Evolutionary conservation across 768 basidiomycete genomes (phyloP), one percentile per base, ranked within the genome.

Genomic region (Amylocystis lapponica): DNA sequence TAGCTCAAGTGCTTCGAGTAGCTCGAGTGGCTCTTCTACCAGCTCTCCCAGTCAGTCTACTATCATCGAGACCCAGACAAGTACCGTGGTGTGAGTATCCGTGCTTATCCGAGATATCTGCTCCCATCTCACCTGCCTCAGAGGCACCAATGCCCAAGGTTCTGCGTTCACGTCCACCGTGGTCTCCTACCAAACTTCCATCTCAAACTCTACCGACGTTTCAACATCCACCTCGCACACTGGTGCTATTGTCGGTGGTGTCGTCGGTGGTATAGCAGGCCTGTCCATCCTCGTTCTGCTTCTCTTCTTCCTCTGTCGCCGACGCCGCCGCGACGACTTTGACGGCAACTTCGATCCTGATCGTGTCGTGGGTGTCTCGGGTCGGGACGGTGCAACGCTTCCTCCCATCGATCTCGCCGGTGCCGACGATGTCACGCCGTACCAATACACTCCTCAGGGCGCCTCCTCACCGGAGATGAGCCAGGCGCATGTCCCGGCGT

Each of bases 331-430:
- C 26, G 65, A 71, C 43, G 72, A 75, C 21, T 74, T 74, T 35
- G 72, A 74, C 42, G 72, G 73, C 39, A 63, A 74, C 60, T 74
- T 74, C 45, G 72, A 74, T 29, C 73, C 72, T 0, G 73, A 74
- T 46, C 66, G 64, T 5, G 64, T 74, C 31, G 48, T 63, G 2
- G 55, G 53, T 10, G 62, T 60, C 25, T 27, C 13, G n/a, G 59
- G 37, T 25, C 53, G 54, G 4, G 59, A 56, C 33, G 53, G 48
- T 41, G 49, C 20, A 3, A 56, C 49, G 17, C 50, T 57, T 17
- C 56, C 60, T 9, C 31, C 44, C 29, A 38, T 52, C 35, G 57
- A 48, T 29, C 51, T 52, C 19, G 48, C n/a, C 36, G 49, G 39
- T 4, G 51, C 49, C 9, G 57, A 46, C 34, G 26, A 53, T 33